Base-by-base conservation (phyloP, 805 yeast species). In the Saccharomycopsis vini region DNA sequence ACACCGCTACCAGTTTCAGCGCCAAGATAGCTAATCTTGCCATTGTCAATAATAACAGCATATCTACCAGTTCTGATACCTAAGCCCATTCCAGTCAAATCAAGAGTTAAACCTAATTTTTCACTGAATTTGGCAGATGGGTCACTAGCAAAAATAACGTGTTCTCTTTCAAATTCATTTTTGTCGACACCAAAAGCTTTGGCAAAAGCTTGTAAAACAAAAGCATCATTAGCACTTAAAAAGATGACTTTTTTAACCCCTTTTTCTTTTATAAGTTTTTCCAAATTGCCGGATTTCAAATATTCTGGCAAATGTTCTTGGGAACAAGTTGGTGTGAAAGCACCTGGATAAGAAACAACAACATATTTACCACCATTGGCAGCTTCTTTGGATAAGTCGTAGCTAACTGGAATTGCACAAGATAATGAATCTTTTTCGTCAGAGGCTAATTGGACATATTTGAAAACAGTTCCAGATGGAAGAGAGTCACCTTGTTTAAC, bases 181-280 rank as follows among this genome's bases (percentile, higher is more conserved):
- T 55, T 55, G 43, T 57, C 60, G 30, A 59, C 64, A 31, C 64
- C 65, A 22, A 71, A 56, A 15, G 67, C 58, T 46, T 77, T 73
- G 32, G 74, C 77, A 95, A 95, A 88, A 0, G 92, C 89, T 54
- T 75, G 74, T 57, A 79, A 75, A 40, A 87, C 95, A 61, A 88
- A 88, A 2, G 92, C 73, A 58, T 88, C 96, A 62, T 88, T 88
- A 40, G 85, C 95, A 18, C 92, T 71, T 30, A 88, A 75, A 38
- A 88, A 75, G 53, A 71, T 75, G 41, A 88, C 62, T 49, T 64
- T 63, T 53, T 74, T 77, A 43, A 73, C 22, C 6, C 58, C 56
- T 43, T 56, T 54, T 39, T 49, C 55, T 37, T 50, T 50, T 40
- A 55, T 28, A 22, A 53, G 42, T 20, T 45, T 55, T 18, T 44